Conservation (phyloP, 352 stramenopile species). For the Globisporangium cederbergense region DNA sequence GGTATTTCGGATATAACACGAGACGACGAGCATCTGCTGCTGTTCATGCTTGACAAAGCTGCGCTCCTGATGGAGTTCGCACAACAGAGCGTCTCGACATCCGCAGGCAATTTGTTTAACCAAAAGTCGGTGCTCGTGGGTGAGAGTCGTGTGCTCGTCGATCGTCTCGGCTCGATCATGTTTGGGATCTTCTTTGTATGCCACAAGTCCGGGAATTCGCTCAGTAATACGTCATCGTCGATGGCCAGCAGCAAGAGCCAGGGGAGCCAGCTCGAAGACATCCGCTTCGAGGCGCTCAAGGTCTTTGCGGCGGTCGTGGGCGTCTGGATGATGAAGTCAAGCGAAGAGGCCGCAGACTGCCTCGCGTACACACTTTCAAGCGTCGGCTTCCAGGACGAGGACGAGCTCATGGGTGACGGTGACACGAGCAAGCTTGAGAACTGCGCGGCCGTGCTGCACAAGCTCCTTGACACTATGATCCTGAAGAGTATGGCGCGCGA, state of each 20-base stretch:
- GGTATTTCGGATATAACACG: conserved; percentile 1
- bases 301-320: conserved; percentile 17
- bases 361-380: conserved; percentile 17
- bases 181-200: conserved; percentile 21
- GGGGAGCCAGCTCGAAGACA: conserved; percentile 13
- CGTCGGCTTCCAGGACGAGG: conserved; percentile 15
- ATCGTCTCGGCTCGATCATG: conserved; percentile 20
- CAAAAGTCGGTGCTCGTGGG: conserved; percentile 16
- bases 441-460: conserved; percentile 20
- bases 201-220: background rate
- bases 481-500: conserved; percentile 16
- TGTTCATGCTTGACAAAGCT: conserved; percentile 20
- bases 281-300: conserved; percentile 17
- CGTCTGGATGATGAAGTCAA: conserved; percentile 23
- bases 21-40: conserved; percentile 23
- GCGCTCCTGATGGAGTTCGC: conserved; percentile 13
- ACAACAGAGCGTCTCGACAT: conserved; percentile 11
- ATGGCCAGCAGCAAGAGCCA: conserved; percentile 2
- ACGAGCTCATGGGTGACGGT: conserved; percentile 17
- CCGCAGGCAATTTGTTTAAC: conserved; percentile 13
- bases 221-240: background rate
- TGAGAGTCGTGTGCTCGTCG: conserved; percentile 17
- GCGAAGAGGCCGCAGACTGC: conserved; percentile 20
- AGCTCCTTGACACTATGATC: conserved; percentile 22
- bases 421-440: conserved; percentile 22